Percentiles rank a stretch among this genome's conserved stretches.
phyloP scores from a whole-genome alignment of 495 filamentous ascomycete genomes.

The Aspergillus panamensis region DNA sequence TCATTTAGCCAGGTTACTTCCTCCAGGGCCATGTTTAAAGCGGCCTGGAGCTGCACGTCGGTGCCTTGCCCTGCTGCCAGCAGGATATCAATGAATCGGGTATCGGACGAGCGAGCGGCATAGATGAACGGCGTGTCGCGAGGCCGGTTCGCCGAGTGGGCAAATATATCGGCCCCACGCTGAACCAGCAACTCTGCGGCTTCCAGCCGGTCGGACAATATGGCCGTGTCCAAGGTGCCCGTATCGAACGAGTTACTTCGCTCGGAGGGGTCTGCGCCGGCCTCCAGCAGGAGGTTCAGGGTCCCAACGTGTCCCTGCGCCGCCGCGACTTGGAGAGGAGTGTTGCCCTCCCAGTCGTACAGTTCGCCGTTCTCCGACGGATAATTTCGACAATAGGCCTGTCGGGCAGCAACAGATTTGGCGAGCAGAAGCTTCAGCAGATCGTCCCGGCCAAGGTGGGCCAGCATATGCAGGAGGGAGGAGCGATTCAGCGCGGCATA shows the following conservation, averaged over 20 bases:
- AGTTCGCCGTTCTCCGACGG: not conserved
- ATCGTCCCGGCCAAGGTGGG: not conserved
- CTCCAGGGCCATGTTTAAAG: not conserved
- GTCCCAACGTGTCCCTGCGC: not conserved
- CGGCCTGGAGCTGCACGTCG: not conserved
- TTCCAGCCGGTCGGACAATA: not conserved
- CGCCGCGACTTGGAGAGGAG: not conserved
- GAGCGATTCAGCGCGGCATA: not conserved
- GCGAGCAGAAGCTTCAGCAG: not conserved
- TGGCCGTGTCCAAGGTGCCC: not conserved
- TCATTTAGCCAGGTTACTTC: not conserved
- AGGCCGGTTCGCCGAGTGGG: not conserved
- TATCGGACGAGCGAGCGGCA: not conserved
- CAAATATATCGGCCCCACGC: not conserved
- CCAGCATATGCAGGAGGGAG: not conserved
- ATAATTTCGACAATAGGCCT: not conserved
- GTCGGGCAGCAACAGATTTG: not conserved
- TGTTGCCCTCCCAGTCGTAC: not conserved
- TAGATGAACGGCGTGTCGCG: not conserved
- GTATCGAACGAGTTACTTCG: no score
- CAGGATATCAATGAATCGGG: not conserved
- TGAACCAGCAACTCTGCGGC: not conserved
- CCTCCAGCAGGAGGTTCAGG: not conserved
- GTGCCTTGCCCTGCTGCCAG: not conserved
- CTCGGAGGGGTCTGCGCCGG: not conserved